Conservation (phyloP, 805 yeast species). For the Teunomyces stri region DNA sequence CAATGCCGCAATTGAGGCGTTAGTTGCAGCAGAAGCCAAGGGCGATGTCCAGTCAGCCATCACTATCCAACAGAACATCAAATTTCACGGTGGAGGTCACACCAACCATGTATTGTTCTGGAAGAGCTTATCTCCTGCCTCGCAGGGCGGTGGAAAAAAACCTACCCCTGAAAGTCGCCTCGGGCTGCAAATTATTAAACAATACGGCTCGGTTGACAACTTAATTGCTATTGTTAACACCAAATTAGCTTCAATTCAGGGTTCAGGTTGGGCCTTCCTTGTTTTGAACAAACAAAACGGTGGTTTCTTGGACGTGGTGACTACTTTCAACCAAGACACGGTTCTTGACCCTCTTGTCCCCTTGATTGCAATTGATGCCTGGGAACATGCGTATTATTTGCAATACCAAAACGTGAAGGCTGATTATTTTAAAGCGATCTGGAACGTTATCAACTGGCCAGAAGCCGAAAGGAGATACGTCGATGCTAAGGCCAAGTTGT, state of each 20-base stretch:
- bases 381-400: slow-evolving; percentile 56
- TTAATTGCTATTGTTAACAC: slow-evolving; percentile 41
- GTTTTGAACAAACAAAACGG: slow-evolving; percentile 47
- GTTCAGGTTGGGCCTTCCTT: slow-evolving; percentile 54
- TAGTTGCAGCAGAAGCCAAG: slow-evolving; percentile 30
- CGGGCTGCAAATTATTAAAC: slow-evolving; percentile 36
- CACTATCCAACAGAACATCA: slow-evolving; percentile 44
- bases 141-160: slow-evolving; percentile 38
- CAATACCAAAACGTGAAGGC: slow-evolving; percentile 52
- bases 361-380: slow-evolving; percentile 50
- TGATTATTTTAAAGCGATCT: slow-evolving; percentile 49
- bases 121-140: slow-evolving; percentile 47
- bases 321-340: slow-evolving; percentile 49
- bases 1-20: slow-evolving; percentile 44
- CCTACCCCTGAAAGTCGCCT: slow-evolving; percentile 28
- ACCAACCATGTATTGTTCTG: slow-evolving; percentile 50
- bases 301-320: slow-evolving; percentile 40
- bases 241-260: slow-evolving; percentile 49
- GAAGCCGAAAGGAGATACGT: slow-evolving; percentile 46
- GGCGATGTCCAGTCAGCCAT: slow-evolving; percentile 42
- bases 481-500: slow-evolving; percentile 2
- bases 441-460: slow-evolving; percentile 51
- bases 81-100: slow-evolving; percentile 53
- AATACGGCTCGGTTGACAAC: slow-evolving; percentile 45
- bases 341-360: slow-evolving; percentile 43